A percentile compares a stretch with the other conserved stretches of the same genome.
phyloP scores from a whole-genome alignment of 1,284 basidiomycete genomes.

The Salmacisia buchloeana region DNA sequence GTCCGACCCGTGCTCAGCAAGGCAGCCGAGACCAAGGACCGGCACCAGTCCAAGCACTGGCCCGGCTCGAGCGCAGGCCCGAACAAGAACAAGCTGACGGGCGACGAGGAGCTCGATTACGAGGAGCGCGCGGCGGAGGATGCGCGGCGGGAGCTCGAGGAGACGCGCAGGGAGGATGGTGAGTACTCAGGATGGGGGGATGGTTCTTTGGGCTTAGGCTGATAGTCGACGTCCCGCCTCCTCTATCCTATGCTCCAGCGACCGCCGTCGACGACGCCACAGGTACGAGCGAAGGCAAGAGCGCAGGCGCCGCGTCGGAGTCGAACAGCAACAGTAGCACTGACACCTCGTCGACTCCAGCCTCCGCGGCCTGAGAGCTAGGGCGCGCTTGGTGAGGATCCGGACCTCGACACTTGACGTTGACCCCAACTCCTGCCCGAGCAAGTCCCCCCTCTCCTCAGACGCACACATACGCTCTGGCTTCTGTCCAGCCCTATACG shows the following conservation, averaged over 20 bases:
- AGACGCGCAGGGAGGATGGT: slow-evolving; percentile 1
- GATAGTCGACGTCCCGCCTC: neutral
- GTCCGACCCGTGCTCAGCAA: neutral
- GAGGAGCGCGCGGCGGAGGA: neutral
- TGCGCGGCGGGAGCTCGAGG: neutral
- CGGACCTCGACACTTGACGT: neutral
- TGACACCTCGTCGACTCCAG: neutral
- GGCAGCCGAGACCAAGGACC: neutral
- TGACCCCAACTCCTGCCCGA: neutral
- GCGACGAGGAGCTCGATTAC: slow-evolving; percentile 1
- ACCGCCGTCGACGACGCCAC: neutral
- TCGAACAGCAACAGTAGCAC: neutral
- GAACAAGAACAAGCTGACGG: neutral
- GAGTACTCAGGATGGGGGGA: too few relatives aligned
- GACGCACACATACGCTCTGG: too few relatives aligned
- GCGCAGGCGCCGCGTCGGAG: neutral
- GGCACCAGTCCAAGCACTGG: slow-evolving; percentile 1
- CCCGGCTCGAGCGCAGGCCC: slow-evolving; percentile 1
- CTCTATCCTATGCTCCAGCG: neutral
- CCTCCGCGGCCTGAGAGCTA: neutral
- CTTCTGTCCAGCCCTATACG: too few relatives aligned
- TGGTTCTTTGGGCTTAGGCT: too few relatives aligned
- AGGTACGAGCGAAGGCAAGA: too few relatives aligned
- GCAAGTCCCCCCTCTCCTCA: too few relatives aligned
- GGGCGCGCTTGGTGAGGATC: neutral